Percentiles rank a stretch among this genome's conserved stretches.
phyloP scores from a whole-genome alignment of 2,329 filamentous ascomycete species.

The Trichophyton rubrum region DNA sequence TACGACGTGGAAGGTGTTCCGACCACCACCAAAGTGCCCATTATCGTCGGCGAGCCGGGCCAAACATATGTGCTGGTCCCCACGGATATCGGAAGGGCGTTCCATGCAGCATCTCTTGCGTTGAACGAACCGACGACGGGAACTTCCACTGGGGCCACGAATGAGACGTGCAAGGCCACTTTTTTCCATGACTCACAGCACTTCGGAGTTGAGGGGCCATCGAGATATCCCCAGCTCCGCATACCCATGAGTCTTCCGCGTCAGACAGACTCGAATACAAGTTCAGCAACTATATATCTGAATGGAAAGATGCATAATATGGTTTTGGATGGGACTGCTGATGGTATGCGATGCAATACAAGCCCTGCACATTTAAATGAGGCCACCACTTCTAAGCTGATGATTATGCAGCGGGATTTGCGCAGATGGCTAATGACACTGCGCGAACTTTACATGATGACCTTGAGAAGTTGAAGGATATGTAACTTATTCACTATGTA shows the following conservation, averaged over 20 bases:
- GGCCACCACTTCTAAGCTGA: no score
- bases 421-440: no score
- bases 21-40: constrained; percentile 14
- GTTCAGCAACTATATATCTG: constrained; percentile 8
- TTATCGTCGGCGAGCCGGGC: constrained; percentile 17
- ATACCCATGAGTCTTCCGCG: constrained; percentile 14
- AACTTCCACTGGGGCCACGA: constrained; percentile 9
- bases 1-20: constrained; percentile 15
- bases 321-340: no score
- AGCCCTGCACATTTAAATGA: no score
- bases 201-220: constrained; percentile 17
- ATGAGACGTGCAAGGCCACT: constrained; percentile 17
- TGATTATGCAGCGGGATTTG: no score
- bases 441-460: no score
- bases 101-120: constrained; percentile 4
- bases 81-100: constrained; percentile 14
- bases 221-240: constrained; percentile 18
- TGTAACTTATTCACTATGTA: no score
- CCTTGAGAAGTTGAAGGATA: no score
- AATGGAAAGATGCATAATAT: constrained; percentile 15
- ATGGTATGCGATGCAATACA: no score
- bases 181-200: constrained; percentile 20
- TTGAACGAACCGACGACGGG: neutral
- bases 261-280: constrained; percentile 15
- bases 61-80: constrained; percentile 18